Evolutionary conservation across 2,329 filamentous ascomycete species (phyloP), one percentile per base, ranked within the genome.

Genomic region (Ilyonectria mors-panacis): DNA sequence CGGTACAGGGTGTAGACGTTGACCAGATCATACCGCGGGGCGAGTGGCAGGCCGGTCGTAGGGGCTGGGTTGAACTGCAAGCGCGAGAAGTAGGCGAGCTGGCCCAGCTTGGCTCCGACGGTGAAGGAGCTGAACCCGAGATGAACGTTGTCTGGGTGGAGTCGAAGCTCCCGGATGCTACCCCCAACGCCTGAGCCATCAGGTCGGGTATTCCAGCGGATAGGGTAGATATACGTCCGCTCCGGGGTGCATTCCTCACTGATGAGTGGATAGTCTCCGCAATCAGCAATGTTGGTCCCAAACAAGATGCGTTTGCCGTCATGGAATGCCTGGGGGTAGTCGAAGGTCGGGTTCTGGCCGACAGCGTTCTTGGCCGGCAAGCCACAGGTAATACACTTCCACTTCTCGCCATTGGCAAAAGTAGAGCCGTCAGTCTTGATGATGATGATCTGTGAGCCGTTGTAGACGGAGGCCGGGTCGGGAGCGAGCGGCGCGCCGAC

Each of bases 61-160:
- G 81, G 80, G 0, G 66, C 56, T 2, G 75, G 64, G 53, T 85
- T 84, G 74, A 84, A 85, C 3, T 73, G 39, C 4, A 85, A 72
- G 1, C 81, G 75, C 6, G 76, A 78, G 48, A 82, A 80, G 70
- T 81, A 85, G 10, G 63, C 73, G 6, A 78, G 56, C 55, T 79
- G 68, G 10, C 72, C 73, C 9, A 56, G 53, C 19, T 56, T 56
- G 19, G 23, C 23, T 26, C 53, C 53, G 10, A 55, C 39, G 19
- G 69, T 75, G 58, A 83, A 81, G 0, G 80, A 79, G 70, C 78
- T 84, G 67, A 78, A 84, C 4, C 78, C 81, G 4, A 85, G 67
- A 61, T 85, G 83, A 0, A 75, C 70, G 33, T 84, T 73, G 42
- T 85, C 83, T 0, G 84, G 82, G 64, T 85, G 83, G 5, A 85